Percentiles rank a stretch among this genome's conserved stretches.
These are phyloP conservation scores for Phytophthora pseudosyringae DNA, from an alignment of 352 stramenopile genomes.

Conservation along the genomic window DNA sequence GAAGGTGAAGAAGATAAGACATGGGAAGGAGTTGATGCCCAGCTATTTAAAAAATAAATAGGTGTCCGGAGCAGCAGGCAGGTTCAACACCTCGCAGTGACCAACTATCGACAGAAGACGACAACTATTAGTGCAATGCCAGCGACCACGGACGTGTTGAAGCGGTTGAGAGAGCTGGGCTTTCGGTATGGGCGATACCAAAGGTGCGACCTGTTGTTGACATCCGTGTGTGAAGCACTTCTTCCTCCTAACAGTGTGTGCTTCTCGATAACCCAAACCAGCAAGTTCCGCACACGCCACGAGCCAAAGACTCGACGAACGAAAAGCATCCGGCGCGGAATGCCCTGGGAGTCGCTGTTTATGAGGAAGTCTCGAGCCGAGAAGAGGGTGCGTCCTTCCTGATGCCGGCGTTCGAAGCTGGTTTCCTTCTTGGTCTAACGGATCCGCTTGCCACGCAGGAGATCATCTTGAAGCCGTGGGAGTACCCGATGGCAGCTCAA, in stretches of 20 bases:
- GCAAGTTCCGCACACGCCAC: constrained; percentile 60
- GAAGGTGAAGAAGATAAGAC: constrained; percentile 12
- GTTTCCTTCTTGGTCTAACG: neutral
- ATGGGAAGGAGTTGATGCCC: constrained; percentile 10
- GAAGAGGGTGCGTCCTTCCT: constrained; percentile 52
- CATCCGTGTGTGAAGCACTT: neutral
- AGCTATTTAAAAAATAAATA: constrained; percentile 20
- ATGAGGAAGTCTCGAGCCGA: constrained; percentile 77
- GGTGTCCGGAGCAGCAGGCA: neutral
- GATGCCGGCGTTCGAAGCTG: neutral
- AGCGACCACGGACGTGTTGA: constrained; percentile 33
- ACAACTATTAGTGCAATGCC: neutral
- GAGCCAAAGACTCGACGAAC: constrained; percentile 53
- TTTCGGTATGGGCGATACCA: constrained; percentile 55
- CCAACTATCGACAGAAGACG: neutral
- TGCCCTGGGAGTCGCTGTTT: constrained; percentile 78
- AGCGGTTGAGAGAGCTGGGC: constrained; percentile 47
- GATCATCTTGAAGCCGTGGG: constrained; percentile 75
- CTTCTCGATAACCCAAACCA: constrained; percentile 20
- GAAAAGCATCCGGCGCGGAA: constrained; percentile 35
- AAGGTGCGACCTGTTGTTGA: constrained; percentile 35
- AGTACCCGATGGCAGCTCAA: constrained; percentile 84
- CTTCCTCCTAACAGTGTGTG: neutral
- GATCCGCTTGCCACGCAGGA: constrained; percentile 31
- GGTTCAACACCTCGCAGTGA: constrained; percentile 1